Conservation (phyloP, 2,329 filamentous ascomycete species). For the Sporothrix humicola region DNA sequence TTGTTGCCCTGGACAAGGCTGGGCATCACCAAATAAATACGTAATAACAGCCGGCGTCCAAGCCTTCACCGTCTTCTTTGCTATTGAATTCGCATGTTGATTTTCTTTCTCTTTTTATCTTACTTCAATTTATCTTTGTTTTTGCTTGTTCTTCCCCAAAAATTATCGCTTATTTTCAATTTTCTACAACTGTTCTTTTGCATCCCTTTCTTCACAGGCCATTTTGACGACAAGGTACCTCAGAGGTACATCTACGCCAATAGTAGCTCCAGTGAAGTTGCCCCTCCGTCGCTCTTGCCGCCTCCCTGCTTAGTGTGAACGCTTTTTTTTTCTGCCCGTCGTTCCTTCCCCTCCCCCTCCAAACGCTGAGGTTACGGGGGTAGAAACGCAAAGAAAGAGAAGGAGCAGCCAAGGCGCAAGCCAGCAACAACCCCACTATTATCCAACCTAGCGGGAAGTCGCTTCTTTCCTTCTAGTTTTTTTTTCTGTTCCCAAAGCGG, state of each 20-base stretch:
- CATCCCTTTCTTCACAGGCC: neutral
- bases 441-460: constrained; percentile 20
- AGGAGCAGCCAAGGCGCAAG: constrained; percentile 20
- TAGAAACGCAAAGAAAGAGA: constrained; percentile 28
- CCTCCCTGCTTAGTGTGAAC: constrained; percentile 10
- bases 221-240: constrained; percentile 10
- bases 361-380: constrained; percentile 13
- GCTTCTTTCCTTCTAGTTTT: constrained; percentile 18
- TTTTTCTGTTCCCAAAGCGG: neutral
- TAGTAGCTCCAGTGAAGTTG: constrained; percentile 21
- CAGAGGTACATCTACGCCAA: neutral
- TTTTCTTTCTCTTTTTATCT: neutral
- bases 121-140: neutral
- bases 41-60: neutral
- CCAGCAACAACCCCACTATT: constrained; percentile 28
- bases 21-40: constrained; percentile 11
- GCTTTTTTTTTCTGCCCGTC: constrained; percentile 30
- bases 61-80: neutral
- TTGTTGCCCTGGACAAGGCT: constrained; percentile 23
- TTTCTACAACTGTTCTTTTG: neutral
- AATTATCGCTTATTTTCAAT: neutral
- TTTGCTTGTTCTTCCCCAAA: neutral
- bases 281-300: constrained; percentile 27
- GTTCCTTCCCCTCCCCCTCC: constrained; percentile 24
- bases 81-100: neutral